Base-by-base conservation (phyloP, 805 yeast species). In the Spathaspora boniae region DNA sequence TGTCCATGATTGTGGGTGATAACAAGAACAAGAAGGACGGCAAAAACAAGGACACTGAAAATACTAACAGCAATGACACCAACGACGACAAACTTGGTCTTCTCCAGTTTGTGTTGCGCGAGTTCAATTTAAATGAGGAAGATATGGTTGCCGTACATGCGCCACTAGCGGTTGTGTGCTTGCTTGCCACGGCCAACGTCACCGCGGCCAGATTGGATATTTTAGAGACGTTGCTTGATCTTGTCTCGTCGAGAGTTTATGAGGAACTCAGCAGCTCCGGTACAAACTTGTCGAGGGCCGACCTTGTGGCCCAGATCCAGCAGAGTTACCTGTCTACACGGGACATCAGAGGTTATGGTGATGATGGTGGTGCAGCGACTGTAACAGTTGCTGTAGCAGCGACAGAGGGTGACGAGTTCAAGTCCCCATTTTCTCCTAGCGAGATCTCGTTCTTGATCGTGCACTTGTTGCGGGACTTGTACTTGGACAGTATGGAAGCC, bases 111-210 rank as follows among this genome's bases (percentile, higher is more conserved):
- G 68, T 86, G 12, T 44, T 87, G 9, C 63, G 66, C 16, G 72
- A 72, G 35, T 91, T 86, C 62, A 76, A 85, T 44, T 78, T 88
- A 19, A 76, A 74, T 27, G 98, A 91, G 44, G 97, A 88, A 46
- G 98, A 88, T 43, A 86, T 87, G 83, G 59, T 82, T 6, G 63
- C 77, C 0, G 70, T 73, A 14, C 96, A 91, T 52, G 62, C 84
- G 6, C 97, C 98, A 0, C 57, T 86, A 28, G 70, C 84, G 0
- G 53, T 88, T 1, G 46, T 86, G 14, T 61, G 73, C 1, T 39
- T 70, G 2, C 50, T 82, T 16, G 38, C 65, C 3, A 48, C 54
- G 15, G 20, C 38, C 9, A 24, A 33, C 1, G 28, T 48, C 5
- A 41, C 36, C 8, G 27, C 16, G 2, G 34, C 56, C 16, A 70